Percentiles rank a stretch among this genome's conserved stretches.
Evolutionary conservation across 371 early-diverging fungal species (phyloP).

Genomic region (Chytridium lagenaria): DNA sequence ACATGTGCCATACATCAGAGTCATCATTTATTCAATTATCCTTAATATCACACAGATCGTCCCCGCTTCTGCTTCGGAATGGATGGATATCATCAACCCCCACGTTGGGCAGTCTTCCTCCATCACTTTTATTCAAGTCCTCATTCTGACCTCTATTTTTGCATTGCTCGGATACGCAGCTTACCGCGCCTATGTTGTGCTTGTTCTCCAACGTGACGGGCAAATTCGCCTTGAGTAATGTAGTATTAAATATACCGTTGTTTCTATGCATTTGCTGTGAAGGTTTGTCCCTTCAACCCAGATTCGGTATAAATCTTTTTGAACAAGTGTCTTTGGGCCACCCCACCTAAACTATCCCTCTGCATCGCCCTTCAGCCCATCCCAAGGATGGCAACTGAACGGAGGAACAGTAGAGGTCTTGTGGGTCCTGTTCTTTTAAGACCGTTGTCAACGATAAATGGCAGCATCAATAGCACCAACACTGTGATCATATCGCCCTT

Average conservation of each 20-base stretch:
- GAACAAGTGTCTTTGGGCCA: not conserved
- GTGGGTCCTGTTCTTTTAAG: not conserved
- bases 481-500: not conserved
- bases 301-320: not conserved
- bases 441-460: not conserved
- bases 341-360: not conserved
- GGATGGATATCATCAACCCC: too few relatives aligned
- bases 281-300: not conserved
- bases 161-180: not conserved
- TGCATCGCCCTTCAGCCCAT: too few relatives aligned
- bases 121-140: not conserved
- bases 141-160: not conserved
- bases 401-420: not conserved
- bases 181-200: not conserved
- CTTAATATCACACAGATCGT: not conserved
- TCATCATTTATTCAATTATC: not conserved
- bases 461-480: not conserved
- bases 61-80: not conserved
- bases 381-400: not conserved
- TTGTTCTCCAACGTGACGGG: not conserved
- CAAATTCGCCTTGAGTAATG: conserved; percentile 6
- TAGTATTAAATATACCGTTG: too few relatives aligned
- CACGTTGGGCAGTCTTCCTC: too few relatives aligned
- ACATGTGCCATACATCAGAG: not conserved
- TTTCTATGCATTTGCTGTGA: not conserved